phyloP scores from a whole-genome alignment of 1,139 yeast species.

The Trichomonascaceae sp. region DNA sequence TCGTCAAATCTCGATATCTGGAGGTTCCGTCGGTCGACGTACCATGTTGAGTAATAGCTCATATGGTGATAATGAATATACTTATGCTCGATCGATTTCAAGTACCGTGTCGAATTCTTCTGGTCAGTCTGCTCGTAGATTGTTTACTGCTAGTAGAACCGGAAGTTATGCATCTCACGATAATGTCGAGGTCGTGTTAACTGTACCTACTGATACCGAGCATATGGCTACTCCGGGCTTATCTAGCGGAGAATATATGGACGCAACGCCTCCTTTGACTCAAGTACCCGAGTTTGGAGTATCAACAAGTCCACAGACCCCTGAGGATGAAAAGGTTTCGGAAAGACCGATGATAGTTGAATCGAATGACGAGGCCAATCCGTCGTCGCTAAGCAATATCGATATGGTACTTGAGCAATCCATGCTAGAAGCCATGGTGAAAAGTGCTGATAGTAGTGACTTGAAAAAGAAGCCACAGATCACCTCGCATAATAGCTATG shows the following conservation, averaged over 20 bases:
- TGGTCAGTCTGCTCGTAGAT: neutral
- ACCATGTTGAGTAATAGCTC: neutral
- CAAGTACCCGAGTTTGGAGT: neutral
- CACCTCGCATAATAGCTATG: neutral
- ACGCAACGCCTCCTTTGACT: neutral
- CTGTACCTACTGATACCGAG: neutral
- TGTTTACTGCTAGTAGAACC: neutral
- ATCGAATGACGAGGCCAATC: neutral
- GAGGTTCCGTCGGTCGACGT: neutral
- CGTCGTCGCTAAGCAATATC: neutral
- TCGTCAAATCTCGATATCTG: neutral
- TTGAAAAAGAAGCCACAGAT: neutral
- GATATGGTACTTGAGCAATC: slow-evolving; percentile 5
- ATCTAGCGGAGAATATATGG: neutral
- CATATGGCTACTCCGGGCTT: neutral
- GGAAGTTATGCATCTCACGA: neutral
- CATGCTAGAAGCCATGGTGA: slow-evolving; percentile 4
- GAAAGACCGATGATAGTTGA: neutral
- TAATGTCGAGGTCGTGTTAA: neutral
- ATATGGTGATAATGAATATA: neutral
- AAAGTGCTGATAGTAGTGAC: slow-evolving; percentile 3
- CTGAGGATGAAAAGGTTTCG: neutral
- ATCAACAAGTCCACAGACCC: neutral
- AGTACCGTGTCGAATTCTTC: neutral
- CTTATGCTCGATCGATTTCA: neutral